Conservation (phyloP, 2,329 filamentous ascomycete species). For the Apiospora aurea region DNA sequence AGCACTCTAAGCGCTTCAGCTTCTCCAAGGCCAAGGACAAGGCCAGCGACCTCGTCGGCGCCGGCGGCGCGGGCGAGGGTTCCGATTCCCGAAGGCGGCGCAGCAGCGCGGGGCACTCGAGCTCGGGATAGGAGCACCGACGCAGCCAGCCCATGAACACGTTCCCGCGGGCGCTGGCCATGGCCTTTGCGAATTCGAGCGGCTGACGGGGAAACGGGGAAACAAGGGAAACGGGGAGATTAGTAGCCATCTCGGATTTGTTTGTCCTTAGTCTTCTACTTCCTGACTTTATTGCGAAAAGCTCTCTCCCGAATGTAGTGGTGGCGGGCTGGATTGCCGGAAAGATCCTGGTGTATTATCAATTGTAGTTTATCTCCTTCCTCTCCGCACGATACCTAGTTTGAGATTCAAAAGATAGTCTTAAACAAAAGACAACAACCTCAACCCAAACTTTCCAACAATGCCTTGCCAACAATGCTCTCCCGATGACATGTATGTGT, state of each 20-base stretch:
- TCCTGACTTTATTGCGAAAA: no score
- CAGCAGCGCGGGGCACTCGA: conserved; percentile 29
- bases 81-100: conserved; percentile 27
- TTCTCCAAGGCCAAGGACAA: conserved; percentile 50
- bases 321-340: neutral
- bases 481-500: no score
- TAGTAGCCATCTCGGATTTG: neutral
- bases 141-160: no score
- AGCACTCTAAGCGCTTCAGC: conserved; percentile 56
- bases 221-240: neutral
- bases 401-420: neutral
- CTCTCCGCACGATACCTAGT: conserved; percentile 5
- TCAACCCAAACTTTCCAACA: no score
- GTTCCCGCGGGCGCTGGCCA: no score
- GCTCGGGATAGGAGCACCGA: conserved; percentile 2
- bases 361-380: neutral
- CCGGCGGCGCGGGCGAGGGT: conserved; percentile 33
- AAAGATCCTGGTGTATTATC: neutral
- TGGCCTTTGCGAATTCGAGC: no score
- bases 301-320: no score
- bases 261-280: neutral
- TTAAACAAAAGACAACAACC: neutral
- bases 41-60: conserved; percentile 43
- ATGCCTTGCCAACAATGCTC: no score
- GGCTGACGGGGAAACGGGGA: neutral